phyloP scores from a whole-genome alignment of 495 filamentous ascomycete species.

The Polyplosphaeria fusca region DNA sequence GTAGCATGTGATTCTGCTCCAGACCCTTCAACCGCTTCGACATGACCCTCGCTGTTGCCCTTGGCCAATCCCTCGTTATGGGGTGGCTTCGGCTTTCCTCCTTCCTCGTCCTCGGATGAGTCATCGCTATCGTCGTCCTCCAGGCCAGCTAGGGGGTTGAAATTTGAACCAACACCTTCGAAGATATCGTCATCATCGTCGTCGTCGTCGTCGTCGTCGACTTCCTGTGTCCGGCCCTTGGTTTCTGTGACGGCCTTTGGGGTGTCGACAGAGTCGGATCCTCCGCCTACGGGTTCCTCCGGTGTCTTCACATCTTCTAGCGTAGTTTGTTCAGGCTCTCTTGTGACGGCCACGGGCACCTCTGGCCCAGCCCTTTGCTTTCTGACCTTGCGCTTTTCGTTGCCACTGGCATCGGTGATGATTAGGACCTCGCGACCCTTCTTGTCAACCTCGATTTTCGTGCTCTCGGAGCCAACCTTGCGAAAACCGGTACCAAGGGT shows the following conservation, averaged over 20 bases:
- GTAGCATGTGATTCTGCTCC: neutral
- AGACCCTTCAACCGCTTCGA: neutral
- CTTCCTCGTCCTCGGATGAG: slow-evolving; percentile 43
- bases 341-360: neutral
- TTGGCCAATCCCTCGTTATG: neutral
- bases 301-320: slow-evolving; percentile 12
- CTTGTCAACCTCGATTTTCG: slow-evolving; percentile 71
- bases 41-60: too few relatives aligned
- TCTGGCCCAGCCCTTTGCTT: slow-evolving; percentile 46
- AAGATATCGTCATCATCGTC: slow-evolving; percentile 76
- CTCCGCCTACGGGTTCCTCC: neutral
- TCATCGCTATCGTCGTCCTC: slow-evolving; percentile 44
- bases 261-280: slow-evolving; percentile 37
- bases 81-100: neutral
- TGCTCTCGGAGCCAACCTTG: slow-evolving; percentile 70
- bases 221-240: too few relatives aligned
- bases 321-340: slow-evolving; percentile 23
- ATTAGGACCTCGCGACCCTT: slow-evolving; percentile 80
- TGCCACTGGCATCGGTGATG: slow-evolving; percentile 80
- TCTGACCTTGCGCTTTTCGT: slow-evolving; percentile 79
- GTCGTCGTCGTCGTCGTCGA: too few relatives aligned
- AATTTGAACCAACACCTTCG: slow-evolving; percentile 78
- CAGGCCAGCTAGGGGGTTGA: slow-evolving; percentile 78
- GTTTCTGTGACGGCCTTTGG: slow-evolving; percentile 46
- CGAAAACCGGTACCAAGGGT: slow-evolving; percentile 74